Evolutionary conservation across 371 early-diverging fungal species (phyloP), one percentile per base, ranked within the genome.

Genomic region (Actinomortierella ambigua): DNA sequence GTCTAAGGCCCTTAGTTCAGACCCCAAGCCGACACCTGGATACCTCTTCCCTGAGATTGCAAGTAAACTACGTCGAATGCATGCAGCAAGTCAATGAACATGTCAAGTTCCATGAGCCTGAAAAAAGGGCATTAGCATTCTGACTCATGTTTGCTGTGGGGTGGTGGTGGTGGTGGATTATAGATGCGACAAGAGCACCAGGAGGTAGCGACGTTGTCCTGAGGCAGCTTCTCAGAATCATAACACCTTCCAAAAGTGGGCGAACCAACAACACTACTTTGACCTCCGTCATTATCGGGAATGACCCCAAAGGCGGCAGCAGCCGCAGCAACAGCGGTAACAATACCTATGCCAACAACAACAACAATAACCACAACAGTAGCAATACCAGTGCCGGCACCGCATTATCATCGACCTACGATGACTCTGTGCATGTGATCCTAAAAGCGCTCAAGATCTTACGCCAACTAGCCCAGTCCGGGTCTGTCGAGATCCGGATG

Each of bases 21-120:
- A 75, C 58, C 13, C 67, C 6, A 75, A 75, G 23, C 75, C 75
- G 13, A 75, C 75, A 0, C 75, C 75, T 2, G 75, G 75, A 22
- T 75, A 75, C 61, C 61, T 75, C 56, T 75, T 75, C 27, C 68
- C 68, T 9, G 64, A 75, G 58, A 67, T 67, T 51, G 58, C 75
- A 18, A 67, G 75, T 75, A 66, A 51, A 27, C 34, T 34, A 34
- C n/a, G n/a, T n/a, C n/a, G n/a, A n/a, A n/a, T n/a, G n/a, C n/a
- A n/a, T n/a, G n/a, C n/a, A n/a, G n/a, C n/a, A n/a, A n/a, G n/a
- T n/a, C n/a, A n/a, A n/a, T n/a, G n/a, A n/a, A n/a, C n/a, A n/a
- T n/a, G n/a, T n/a, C n/a, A n/a, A n/a, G n/a, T n/a, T n/a, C n/a
- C n/a, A n/a, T n/a, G n/a, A n/a, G n/a, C n/a, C n/a, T n/a, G n/a